A percentile compares a stretch with the other conserved stretches of the same genome.
These are phyloP conservation scores for Malus hybrid DNA, from an alignment of 331 rosid species.

Conservation along the genomic window DNA sequence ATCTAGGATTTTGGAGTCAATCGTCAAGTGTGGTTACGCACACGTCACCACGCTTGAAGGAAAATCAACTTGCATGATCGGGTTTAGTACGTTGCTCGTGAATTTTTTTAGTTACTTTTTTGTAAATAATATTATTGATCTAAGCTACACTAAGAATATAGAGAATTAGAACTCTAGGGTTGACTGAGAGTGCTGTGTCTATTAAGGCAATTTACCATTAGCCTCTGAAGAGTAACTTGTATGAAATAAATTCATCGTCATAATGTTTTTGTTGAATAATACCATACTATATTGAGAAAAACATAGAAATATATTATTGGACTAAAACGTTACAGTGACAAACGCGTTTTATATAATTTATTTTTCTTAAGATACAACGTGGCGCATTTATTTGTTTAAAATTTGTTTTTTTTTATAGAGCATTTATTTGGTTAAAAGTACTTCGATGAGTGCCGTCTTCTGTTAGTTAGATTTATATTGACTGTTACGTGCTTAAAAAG, in stretches of 20 bases:
- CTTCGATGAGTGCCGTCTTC: too few species aligned
- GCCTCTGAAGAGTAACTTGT: background rate
- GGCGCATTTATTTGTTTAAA: background rate
- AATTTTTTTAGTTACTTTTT: too few species aligned
- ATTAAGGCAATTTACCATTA: background rate
- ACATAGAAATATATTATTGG: background rate
- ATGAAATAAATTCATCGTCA: accelerated
- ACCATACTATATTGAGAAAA: too few species aligned
- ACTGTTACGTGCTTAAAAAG: background rate
- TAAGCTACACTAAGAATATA: too few species aligned
- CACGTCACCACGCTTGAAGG: slow-evolving; percentile 4
- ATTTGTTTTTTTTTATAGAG: background rate
- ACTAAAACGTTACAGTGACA: background rate
- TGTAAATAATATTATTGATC: too few species aligned
- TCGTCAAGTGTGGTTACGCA: slow-evolving; percentile 1
- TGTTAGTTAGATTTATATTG: background rate
- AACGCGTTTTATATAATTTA: too few species aligned
- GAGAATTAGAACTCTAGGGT: background rate
- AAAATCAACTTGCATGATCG: too few species aligned
- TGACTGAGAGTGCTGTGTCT: too few species aligned
- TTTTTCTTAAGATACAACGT: too few species aligned
- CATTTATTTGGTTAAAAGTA: background rate
- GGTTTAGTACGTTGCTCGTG: background rate
- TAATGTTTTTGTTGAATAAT: too few species aligned
- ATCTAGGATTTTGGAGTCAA: background rate